Conservation (phyloP, 2,329 filamentous ascomycete genomes). For the Beauveria australis region DNA sequence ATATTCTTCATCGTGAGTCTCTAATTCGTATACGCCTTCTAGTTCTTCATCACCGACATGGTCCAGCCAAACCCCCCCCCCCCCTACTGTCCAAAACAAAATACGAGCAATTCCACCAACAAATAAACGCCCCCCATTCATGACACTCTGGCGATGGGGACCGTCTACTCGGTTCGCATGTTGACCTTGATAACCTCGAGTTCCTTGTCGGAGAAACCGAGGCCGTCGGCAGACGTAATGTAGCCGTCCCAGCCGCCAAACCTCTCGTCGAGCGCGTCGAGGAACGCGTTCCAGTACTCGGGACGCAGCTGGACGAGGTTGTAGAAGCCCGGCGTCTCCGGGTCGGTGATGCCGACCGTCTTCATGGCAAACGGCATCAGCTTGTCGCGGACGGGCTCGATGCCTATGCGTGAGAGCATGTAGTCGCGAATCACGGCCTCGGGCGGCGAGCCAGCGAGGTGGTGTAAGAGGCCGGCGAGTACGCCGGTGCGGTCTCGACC, state of each 20-base stretch:
- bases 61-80: neutral
- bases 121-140: neutral
- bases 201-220: constrained; percentile 40
- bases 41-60: neutral
- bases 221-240: constrained; percentile 28
- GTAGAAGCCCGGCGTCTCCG: constrained; percentile 38
- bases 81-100: too few species aligned
- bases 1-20: neutral
- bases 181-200: constrained; percentile 39
- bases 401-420: constrained; percentile 45
- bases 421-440: constrained; percentile 40
- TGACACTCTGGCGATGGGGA: neutral
- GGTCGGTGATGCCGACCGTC: constrained; percentile 26
- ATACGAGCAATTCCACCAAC: neutral
- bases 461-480: constrained; percentile 40
- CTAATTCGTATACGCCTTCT: neutral
- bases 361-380: constrained; percentile 35
- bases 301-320: constrained; percentile 38
- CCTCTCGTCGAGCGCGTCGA: constrained; percentile 31
- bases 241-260: constrained; percentile 44
- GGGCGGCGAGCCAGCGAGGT: constrained; percentile 37
- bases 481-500: constrained; percentile 48
- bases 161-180: constrained; percentile 20
- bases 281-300: constrained; percentile 38
- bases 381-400: constrained; percentile 40